phyloP scores from a whole-genome alignment of 352 stramenopile genomes.

The Phytophthora kernoviae region DNA sequence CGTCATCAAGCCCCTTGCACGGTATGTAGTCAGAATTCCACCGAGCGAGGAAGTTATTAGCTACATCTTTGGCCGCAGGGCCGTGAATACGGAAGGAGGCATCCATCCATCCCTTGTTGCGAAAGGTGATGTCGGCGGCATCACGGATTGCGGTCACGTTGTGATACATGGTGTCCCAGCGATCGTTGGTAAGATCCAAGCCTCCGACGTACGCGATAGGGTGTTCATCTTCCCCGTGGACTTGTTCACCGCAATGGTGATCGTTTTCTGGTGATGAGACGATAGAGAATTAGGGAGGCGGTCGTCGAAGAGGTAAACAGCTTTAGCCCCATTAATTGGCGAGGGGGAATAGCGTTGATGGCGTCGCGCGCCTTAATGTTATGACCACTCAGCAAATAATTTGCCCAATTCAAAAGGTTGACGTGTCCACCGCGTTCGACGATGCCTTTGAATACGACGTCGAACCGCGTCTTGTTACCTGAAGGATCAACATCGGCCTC shows the following conservation, averaged over 20 bases:
- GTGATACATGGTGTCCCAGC: slow-evolving; percentile 59
- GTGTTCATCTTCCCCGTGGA: slow-evolving; percentile 4
- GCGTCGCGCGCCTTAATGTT: slow-evolving; percentile 42
- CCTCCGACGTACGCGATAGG: slow-evolving; percentile 50
- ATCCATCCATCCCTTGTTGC: slow-evolving; percentile 61
- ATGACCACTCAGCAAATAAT: slow-evolving; percentile 34
- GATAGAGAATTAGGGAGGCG: slow-evolving; percentile 29
- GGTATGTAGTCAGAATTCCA: slow-evolving; percentile 51
- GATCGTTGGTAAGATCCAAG: slow-evolving; percentile 51
- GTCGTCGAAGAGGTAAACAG: slow-evolving; percentile 52
- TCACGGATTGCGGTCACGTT: slow-evolving; percentile 40
- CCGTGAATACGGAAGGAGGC: slow-evolving; percentile 48
- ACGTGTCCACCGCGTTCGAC: slow-evolving; percentile 36
- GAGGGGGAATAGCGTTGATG: slow-evolving; percentile 35
- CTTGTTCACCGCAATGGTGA: slow-evolving; percentile 23
- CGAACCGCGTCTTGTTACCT: slow-evolving; percentile 31
- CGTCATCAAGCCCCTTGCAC: slow-evolving; percentile 30
- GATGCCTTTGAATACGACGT: slow-evolving; percentile 32
- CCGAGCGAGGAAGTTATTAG: slow-evolving; percentile 53
- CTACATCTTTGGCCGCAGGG: slow-evolving; percentile 52
- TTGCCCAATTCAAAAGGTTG: slow-evolving; percentile 53
- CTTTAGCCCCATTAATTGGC: slow-evolving; percentile 8
- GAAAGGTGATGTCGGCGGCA: slow-evolving; percentile 24
- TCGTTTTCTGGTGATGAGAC: slow-evolving; percentile 55
- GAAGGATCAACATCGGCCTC: slow-evolving; percentile 24